Evolutionary conservation across 164 flowering plant genomes (phyloP).

Genomic region (Chimonanthus praecox): DNA sequence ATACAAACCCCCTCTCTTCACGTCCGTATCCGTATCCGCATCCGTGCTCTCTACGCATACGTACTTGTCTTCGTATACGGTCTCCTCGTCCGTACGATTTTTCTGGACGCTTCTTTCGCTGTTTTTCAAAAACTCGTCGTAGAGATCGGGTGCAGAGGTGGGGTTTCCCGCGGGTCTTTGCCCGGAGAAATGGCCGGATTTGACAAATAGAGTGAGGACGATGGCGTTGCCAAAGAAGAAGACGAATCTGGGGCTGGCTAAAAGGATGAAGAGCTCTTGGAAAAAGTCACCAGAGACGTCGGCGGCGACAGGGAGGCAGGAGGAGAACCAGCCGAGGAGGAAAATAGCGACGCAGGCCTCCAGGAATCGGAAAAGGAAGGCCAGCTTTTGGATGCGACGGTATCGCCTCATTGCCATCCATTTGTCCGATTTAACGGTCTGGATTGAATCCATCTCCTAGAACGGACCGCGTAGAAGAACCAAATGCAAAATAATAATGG

Average conservation of each 20-base stretch:
- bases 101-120: conserved; percentile 14
- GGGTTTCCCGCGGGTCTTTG: neutral
- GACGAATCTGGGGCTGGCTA: conserved; percentile 44
- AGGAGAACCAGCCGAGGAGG: conserved; percentile 40
- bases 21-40: neutral
- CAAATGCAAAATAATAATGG: no score
- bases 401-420: conserved; percentile 31
- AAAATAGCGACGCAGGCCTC: conserved; percentile 40
- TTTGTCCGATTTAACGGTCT: conserved; percentile 43
- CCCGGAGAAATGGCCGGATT: conserved; percentile 38
- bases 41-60: conserved; percentile 7
- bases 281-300: conserved; percentile 33
- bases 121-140: conserved; percentile 37
- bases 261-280: conserved; percentile 19
- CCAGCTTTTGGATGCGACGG: conserved; percentile 27
- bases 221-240: conserved; percentile 60
- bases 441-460: conserved; percentile 19
- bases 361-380: conserved; percentile 39
- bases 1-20: conserved; percentile 8
- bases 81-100: conserved; percentile 8
- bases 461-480: neutral
- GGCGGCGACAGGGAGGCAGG: conserved; percentile 34
- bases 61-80: conserved; percentile 22
- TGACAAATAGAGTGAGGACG: conserved; percentile 38
- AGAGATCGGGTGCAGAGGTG: conserved; percentile 17